Percentiles rank a stretch among this genome's conserved stretches.
phyloP scores from a whole-genome alignment of 148 eudicot species.

The Vaccinium vitisidaea region DNA sequence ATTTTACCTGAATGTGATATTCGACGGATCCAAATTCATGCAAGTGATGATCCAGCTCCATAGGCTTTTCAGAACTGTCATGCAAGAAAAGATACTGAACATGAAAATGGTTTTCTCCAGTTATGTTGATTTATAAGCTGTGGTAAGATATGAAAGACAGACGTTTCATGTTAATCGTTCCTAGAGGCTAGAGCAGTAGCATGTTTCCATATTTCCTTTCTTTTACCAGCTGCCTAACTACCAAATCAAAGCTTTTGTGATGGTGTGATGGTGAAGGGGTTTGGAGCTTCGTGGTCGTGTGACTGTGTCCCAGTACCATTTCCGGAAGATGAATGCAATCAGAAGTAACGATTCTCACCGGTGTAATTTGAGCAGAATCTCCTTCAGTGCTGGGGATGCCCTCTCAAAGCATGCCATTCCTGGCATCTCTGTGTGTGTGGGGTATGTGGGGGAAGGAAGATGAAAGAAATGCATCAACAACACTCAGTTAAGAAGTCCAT shows the following conservation, averaged over 20 bases:
- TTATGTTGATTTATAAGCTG: background rate
- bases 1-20: conserved; percentile 75
- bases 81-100: conserved; percentile 1
- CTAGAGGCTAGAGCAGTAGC: background rate
- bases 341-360: conserved; percentile 22
- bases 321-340: background rate
- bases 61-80: conserved; percentile 61
- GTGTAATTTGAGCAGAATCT: conserved; percentile 42
- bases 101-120: background rate
- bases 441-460: background rate
- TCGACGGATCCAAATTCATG: conserved; percentile 89
- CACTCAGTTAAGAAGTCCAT: conserved; percentile 3
- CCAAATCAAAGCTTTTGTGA: background rate
- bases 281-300: background rate
- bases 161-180: background rate
- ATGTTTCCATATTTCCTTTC: background rate
- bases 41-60: conserved; percentile 72
- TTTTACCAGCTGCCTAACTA: background rate
- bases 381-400: conserved; percentile 50
- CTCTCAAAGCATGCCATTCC: conserved; percentile 41
- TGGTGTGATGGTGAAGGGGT: background rate
- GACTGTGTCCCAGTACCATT: background rate
- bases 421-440: background rate
- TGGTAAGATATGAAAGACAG: background rate
- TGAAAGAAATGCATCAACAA: conserved; percentile 9